These are phyloP conservation scores for Paramecium biaurelia DNA, from an alignment of 73 alveolate genomes.

Conservation along the genomic window DNA sequence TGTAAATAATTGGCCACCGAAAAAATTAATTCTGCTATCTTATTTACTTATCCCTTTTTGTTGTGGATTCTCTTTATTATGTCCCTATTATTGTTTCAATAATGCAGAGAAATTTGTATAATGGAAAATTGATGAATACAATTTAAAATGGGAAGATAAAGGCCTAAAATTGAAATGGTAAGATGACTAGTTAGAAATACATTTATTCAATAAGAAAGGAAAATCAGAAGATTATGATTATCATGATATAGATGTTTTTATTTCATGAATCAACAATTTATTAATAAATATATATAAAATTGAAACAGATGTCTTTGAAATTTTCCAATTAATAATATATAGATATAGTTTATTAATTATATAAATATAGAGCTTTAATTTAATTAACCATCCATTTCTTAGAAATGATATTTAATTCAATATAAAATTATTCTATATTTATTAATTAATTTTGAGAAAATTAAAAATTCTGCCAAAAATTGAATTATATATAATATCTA, in stretches of 20 bases:
- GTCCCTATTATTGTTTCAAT: background rate
- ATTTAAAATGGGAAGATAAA: constrained; percentile 2
- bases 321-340: background rate
- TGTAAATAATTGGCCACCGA: background rate
- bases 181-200: background rate
- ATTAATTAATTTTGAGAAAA: background rate
- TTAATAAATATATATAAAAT: background rate
- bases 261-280: background rate
- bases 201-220: background rate
- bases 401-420: too few species aligned
- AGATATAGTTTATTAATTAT: too few species aligned
- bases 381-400: too few species aligned
- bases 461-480: background rate
- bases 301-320: background rate
- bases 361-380: too few species aligned
- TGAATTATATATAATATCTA: background rate
- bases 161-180: background rate
- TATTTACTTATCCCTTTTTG: background rate
- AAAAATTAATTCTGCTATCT: background rate
- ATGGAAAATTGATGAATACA: constrained; percentile 46
- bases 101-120: background rate
- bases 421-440: too few species aligned
- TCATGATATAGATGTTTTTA: background rate
- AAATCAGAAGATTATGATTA: background rate
- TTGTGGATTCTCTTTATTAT: background rate